phyloP scores from a whole-genome alignment of 75 land plant genomes.

The Ceratopteris richardii region DNA sequence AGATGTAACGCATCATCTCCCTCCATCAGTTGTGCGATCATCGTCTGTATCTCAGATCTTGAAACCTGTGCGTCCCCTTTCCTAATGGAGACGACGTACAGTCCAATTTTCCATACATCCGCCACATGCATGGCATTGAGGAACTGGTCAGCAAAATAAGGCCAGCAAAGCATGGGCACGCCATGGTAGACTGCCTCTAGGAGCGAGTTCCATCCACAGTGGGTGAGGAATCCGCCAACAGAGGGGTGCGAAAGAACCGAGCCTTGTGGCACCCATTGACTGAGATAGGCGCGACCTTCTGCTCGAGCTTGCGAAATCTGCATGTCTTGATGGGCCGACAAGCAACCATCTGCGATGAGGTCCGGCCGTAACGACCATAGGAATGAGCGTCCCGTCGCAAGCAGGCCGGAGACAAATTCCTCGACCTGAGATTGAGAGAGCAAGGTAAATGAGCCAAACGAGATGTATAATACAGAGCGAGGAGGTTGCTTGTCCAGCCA shows the following conservation, averaged over 20 bases:
- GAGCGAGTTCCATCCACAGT: conserved; percentile 46
- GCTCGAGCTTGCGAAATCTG: conserved; percentile 3
- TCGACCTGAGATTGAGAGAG: conserved; percentile 8
- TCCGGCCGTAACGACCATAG: conserved; percentile 32
- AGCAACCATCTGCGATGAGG: not conserved
- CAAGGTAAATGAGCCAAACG: not conserved
- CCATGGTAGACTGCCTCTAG: conserved; percentile 26
- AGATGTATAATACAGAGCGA: no score
- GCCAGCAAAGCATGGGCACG: conserved; percentile 39
- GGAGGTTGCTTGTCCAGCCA: conserved; percentile 27
- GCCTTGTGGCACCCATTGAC: conserved; percentile 38
- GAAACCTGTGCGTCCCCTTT: no score
- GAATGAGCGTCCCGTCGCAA: conserved; percentile 18
- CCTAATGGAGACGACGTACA: conserved; percentile 2
- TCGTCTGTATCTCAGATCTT: no score
- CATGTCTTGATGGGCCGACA: not conserved
- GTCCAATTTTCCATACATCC: conserved; percentile 27
- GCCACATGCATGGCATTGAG: conserved; percentile 15
- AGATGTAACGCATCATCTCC: no score
- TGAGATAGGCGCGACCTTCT: conserved; percentile 9
- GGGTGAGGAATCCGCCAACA: conserved; percentile 33
- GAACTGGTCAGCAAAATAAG: conserved; percentile 21
- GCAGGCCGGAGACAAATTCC: conserved; percentile 22
- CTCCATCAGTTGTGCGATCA: no score
- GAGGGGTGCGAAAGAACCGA: conserved; percentile 34